phyloP scores from a whole-genome alignment of 768 basidiomycete species.

The Cystofilobasidium capitatum region DNA sequence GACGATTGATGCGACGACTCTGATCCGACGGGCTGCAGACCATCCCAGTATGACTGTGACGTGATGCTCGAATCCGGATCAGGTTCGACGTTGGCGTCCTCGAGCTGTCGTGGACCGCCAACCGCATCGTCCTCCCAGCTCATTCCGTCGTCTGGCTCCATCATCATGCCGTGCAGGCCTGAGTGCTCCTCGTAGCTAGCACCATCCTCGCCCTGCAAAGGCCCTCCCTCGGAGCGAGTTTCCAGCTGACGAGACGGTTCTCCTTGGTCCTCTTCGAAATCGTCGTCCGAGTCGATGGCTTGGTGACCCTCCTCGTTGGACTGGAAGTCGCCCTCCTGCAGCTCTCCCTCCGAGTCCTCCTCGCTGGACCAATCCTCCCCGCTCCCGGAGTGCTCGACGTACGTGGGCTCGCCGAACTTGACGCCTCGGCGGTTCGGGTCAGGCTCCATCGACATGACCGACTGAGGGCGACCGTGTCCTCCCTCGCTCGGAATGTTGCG shows the following conservation, averaged over 20 bases:
- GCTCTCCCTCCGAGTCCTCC: conserved; percentile 51
- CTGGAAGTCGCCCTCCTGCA: conserved; percentile 23
- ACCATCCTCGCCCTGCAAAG: conserved; percentile 33
- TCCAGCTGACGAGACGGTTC: neutral
- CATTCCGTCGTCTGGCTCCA: conserved; percentile 71
- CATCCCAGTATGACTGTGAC: neutral
- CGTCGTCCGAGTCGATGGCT: conserved; percentile 14
- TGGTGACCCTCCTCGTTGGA: neutral
- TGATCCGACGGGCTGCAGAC: neutral
- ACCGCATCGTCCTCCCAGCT: conserved; percentile 70
- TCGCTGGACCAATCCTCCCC: conserved; percentile 53
- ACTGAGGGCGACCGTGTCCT: conserved; percentile 26
- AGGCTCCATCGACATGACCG: conserved; percentile 21
- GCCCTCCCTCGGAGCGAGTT: conserved; percentile 12
- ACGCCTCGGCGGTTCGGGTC: conserved; percentile 46
- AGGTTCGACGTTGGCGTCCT: neutral
- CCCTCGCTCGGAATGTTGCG: conserved; percentile 12
- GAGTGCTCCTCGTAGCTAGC: conserved; percentile 28
- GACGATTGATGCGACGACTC: neutral
- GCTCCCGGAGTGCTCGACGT: conserved; percentile 42
- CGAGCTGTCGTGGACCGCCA: conserved; percentile 40
- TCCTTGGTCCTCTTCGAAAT: conserved; percentile 10
- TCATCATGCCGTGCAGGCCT: conserved; percentile 20
- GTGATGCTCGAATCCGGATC: neutral
- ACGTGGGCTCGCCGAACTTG: conserved; percentile 56